Percentiles rank a stretch among this genome's conserved stretches.
Evolutionary conservation across 1,139 yeast genomes (phyloP).

Genomic region (Suhomyces guaymorum): DNA sequence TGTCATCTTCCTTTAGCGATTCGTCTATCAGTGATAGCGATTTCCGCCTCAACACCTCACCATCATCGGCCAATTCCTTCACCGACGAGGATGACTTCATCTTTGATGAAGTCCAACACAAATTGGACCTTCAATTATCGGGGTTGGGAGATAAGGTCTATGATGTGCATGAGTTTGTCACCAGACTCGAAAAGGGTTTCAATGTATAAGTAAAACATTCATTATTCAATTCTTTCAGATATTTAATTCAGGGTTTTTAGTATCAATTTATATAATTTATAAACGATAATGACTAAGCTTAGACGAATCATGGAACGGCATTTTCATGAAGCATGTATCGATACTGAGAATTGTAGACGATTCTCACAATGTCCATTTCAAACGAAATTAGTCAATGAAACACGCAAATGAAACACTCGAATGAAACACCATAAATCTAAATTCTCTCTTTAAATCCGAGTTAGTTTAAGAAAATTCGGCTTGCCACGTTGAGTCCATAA

Average conservation of each 20-base stretch:
- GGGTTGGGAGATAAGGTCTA: constrained; percentile 28
- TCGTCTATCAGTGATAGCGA: constrained; percentile 14
- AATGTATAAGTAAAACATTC: too few relatives aligned
- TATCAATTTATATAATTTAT: background rate
- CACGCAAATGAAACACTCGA: too few relatives aligned
- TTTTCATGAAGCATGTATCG: too few relatives aligned
- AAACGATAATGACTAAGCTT: background rate
- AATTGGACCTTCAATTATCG: constrained; percentile 24
- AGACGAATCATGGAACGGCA: too few relatives aligned
- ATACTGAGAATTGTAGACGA: too few relatives aligned
- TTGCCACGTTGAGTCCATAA: too few relatives aligned
- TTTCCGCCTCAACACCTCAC: constrained; percentile 11
- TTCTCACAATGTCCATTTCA: too few relatives aligned
- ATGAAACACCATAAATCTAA: too few relatives aligned
- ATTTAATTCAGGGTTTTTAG: constrained; percentile 4
- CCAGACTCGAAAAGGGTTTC: constrained; percentile 28
- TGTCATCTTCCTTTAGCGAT: constrained; percentile 10
- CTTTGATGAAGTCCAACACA: constrained; percentile 28
- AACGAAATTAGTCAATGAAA: too few relatives aligned
- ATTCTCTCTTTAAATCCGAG: too few relatives aligned
- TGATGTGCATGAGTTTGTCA: constrained; percentile 28
- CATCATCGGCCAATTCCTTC: constrained; percentile 10
- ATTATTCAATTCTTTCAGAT: constrained; percentile 4
- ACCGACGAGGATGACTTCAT: constrained; percentile 20
- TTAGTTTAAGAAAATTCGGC: too few relatives aligned